A percentile compares a stretch with the other conserved stretches of the same genome.
Evolutionary conservation across 495 filamentous ascomycete genomes (phyloP).

Genomic region (Penicillium bovifimosum): DNA sequence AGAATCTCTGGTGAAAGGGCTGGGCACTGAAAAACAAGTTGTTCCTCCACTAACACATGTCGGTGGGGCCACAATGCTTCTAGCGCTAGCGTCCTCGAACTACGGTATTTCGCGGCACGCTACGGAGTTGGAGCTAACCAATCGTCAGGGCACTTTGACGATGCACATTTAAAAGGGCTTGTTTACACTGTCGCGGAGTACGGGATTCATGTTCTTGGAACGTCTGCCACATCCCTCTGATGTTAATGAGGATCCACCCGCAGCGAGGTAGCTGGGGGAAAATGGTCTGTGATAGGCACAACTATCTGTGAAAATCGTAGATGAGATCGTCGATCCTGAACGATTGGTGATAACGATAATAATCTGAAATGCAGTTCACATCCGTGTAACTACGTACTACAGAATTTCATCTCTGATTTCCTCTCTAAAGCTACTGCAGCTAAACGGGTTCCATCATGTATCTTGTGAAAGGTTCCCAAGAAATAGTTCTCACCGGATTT

Average conservation of each 20-base stretch:
- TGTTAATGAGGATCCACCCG: too few species aligned
- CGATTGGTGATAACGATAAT: background rate
- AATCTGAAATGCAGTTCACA: background rate
- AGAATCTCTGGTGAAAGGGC: slow-evolving; percentile 2
- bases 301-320: background rate
- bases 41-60: background rate
- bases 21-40: slow-evolving; percentile 2
- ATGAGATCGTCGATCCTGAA: background rate
- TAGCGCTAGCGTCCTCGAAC: slow-evolving; percentile 7
- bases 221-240: too few species aligned
- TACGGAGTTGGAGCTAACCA: background rate
- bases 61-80: slow-evolving; percentile 1
- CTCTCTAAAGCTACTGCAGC: too few species aligned
- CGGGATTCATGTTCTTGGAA: too few species aligned
- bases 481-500: too few species aligned
- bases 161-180: too few species aligned
- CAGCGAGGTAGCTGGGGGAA: background rate
- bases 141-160: background rate
- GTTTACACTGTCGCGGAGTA: too few species aligned
- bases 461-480: too few species aligned
- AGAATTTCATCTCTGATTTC: too few species aligned
- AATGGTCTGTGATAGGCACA: too few species aligned
- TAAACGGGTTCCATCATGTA: too few species aligned
- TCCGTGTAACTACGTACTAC: too few species aligned
- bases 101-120: slow-evolving; percentile 2